Percentiles rank a stretch among this genome's conserved stretches.
Conservation (phyloP, 208 protist genomes). For the Leptomonas pyrrhocoris region DNA sequence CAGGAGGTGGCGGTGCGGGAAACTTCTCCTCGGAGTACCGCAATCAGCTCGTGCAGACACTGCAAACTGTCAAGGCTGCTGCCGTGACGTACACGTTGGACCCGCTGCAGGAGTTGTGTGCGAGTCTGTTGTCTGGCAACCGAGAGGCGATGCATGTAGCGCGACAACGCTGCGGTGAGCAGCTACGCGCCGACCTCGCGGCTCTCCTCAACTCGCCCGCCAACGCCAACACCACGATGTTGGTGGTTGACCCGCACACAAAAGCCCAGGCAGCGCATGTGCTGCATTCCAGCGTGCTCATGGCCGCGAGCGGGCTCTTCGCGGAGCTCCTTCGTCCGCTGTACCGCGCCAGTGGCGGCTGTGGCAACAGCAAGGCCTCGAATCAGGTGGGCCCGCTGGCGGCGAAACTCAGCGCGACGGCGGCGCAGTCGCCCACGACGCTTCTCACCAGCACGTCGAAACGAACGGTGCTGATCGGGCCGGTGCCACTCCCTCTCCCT, state of each 20-base stretch:
- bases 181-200: conserved; percentile 60
- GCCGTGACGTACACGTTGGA: conserved; percentile 54
- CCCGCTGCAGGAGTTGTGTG: conserved; percentile 52
- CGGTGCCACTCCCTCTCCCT: conserved; percentile 63
- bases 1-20: no score
- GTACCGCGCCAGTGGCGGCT: conserved; percentile 35
- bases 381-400: conserved; percentile 55
- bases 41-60: conserved; percentile 22
- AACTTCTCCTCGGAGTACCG: conserved; percentile 28
- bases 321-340: conserved; percentile 75
- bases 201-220: conserved; percentile 35
- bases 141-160: conserved; percentile 42
- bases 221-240: conserved; percentile 66
- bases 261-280: conserved; percentile 57
- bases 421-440: conserved; percentile 18
- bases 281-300: conserved; percentile 71
- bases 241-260: conserved; percentile 85
- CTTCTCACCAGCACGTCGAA: conserved; percentile 41
- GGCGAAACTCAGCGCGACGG: conserved; percentile 54
- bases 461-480: conserved; percentile 73
- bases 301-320: conserved; percentile 68
- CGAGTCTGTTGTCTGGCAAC: conserved; percentile 47
- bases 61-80: conserved; percentile 42
- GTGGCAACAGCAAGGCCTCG: conserved; percentile 41
- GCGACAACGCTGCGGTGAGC: conserved; percentile 39